Percentiles rank a stretch among this genome's conserved stretches.
Evolutionary conservation across 495 filamentous ascomycete species (phyloP).

Genomic region (Clohesyomyces aquaticus): DNA sequence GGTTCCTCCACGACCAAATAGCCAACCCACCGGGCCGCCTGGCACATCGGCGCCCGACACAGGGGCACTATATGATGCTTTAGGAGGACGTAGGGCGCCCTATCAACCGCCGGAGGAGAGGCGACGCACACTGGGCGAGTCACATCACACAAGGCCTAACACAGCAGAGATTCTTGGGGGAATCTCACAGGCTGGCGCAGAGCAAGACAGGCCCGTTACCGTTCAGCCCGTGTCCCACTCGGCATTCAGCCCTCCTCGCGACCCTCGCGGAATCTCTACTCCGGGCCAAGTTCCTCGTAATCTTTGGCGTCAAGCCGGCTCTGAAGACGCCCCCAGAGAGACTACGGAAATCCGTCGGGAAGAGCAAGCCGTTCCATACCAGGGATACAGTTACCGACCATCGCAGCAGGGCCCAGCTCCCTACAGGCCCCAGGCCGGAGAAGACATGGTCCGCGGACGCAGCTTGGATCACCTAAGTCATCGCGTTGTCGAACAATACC

Average conservation of each 20-base stretch:
- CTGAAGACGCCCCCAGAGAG: conserved; percentile 26
- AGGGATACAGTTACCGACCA: conserved; percentile 27
- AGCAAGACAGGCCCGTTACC: conserved; percentile 40
- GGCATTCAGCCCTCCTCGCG: conserved; percentile 40
- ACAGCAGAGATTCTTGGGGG: conserved; percentile 25
- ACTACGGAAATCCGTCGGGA: conserved; percentile 27
- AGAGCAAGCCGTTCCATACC: conserved; percentile 25
- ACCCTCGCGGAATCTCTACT: background rate
- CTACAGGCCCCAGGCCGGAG: conserved; percentile 8
- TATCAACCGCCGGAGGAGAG: conserved; percentile 31
- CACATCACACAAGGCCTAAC: conserved; percentile 35
- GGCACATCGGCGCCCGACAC: conserved; percentile 18
- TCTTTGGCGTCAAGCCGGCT: conserved; percentile 22
- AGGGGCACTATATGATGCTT: conserved; percentile 12
- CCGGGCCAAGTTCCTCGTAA: conserved; percentile 3
- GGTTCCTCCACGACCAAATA: conserved; percentile 42
- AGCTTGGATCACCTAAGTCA: conserved; percentile 32
- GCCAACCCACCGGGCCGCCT: conserved; percentile 36
- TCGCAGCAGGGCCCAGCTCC: conserved; percentile 21
- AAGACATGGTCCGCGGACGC: conserved; percentile 36
- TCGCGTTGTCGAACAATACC: conserved; percentile 32
- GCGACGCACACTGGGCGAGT: conserved; percentile 36
- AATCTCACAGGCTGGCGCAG: conserved; percentile 3
- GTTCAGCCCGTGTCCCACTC: conserved; percentile 42
- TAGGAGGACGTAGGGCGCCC: conserved; percentile 14